Evolutionary conservation across 495 filamentous ascomycete species (phyloP).

Genomic region (Antarctomyces pellizariae): DNA sequence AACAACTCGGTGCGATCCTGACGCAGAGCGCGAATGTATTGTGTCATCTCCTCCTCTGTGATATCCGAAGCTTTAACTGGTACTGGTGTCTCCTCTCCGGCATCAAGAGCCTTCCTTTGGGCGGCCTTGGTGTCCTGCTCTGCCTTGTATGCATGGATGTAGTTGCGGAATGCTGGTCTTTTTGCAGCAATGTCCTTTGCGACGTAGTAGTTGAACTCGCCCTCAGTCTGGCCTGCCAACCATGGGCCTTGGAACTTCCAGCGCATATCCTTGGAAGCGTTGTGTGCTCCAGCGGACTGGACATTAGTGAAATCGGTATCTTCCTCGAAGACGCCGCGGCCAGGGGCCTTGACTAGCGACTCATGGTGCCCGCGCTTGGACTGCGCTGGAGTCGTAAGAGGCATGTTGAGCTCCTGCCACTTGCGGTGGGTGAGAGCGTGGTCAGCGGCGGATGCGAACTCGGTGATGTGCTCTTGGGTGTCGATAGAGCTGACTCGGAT

Average conservation of each 20-base stretch:
- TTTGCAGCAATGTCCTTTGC: constrained; percentile 32
- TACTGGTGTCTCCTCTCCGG: constrained; percentile 15
- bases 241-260: constrained; percentile 71
- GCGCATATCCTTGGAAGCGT: constrained; percentile 17
- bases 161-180: constrained; percentile 36
- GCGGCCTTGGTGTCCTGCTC: constrained; percentile 20
- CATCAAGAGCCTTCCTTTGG: constrained; percentile 21
- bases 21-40: constrained; percentile 36
- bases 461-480: constrained; percentile 76
- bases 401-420: constrained; percentile 60
- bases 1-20: constrained; percentile 16
- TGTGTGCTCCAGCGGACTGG: constrained; percentile 9
- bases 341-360: neutral
- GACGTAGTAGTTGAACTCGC: constrained; percentile 45
- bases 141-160: constrained; percentile 25
- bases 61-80: constrained; percentile 18
- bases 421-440: constrained; percentile 64
- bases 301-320: constrained; percentile 24
- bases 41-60: constrained; percentile 32
- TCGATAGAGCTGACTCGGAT: constrained; percentile 54
- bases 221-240: constrained; percentile 49
- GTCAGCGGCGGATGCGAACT: constrained; percentile 66
- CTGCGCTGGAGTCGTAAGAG: constrained; percentile 30
- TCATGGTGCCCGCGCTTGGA: constrained; percentile 9
- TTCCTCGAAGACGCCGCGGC: constrained; percentile 32